These are phyloP conservation scores for Fusarium lyarnte DNA, from an alignment of 2,329 filamentous ascomycete species.

Conservation along the genomic window DNA sequence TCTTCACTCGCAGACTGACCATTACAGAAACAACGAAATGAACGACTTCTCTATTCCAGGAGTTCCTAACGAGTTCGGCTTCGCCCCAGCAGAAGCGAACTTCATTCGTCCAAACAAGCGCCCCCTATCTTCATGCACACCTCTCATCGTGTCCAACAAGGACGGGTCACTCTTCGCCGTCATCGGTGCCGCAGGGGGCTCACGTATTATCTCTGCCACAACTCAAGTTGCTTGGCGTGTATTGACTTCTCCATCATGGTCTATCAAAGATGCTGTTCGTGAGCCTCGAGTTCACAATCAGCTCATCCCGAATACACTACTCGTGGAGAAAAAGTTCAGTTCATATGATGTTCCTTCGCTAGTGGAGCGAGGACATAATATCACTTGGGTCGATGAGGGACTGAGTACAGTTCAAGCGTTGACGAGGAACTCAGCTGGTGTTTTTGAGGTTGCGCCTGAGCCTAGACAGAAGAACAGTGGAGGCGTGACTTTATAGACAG, in stretches of 20 bases:
- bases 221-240: conserved; percentile 79
- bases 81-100: conserved; percentile 81
- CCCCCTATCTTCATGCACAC: conserved; percentile 83
- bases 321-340: conserved; percentile 76
- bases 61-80: conserved; percentile 82
- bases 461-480: conserved; percentile 77
- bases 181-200: conserved; percentile 82
- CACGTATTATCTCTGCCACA: conserved; percentile 82
- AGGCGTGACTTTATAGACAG: conserved; percentile 60
- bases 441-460: conserved; percentile 82
- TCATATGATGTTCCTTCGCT: conserved; percentile 71
- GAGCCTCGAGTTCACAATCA: conserved; percentile 83
- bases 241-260: conserved; percentile 68
- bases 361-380: conserved; percentile 72
- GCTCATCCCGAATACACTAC: conserved; percentile 74
- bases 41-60: conserved; percentile 89
- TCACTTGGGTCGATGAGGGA: conserved; percentile 72
- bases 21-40: conserved; percentile 67
- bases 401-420: conserved; percentile 74
- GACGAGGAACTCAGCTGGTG: conserved; percentile 67
- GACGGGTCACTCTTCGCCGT: conserved; percentile 73
- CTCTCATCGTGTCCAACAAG: conserved; percentile 74
- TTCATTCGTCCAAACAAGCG: conserved; percentile 84
- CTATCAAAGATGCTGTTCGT: conserved; percentile 68
- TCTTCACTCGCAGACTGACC: background rate